These are phyloP conservation scores for Mycena leptocephala DNA, from an alignment of 768 basidiomycete genomes.

Conservation along the genomic window DNA sequence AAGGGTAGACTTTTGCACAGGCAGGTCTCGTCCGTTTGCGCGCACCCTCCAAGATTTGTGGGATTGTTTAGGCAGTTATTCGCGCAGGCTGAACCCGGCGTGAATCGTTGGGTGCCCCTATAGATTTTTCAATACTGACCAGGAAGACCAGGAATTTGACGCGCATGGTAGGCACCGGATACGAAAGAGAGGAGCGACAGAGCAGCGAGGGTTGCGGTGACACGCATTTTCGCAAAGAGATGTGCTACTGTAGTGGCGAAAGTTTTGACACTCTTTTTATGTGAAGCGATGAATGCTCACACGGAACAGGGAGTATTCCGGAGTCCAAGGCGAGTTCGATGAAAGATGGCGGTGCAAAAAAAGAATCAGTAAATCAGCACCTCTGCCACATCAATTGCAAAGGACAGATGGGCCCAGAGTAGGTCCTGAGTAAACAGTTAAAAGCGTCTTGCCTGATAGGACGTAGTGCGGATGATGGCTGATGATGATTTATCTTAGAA, in stretches of 20 bases:
- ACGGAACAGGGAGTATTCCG: too few relatives aligned
- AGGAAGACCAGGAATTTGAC: conserved; percentile 30
- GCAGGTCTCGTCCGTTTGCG: conserved; percentile 1
- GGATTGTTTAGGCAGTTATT: conserved; percentile 26
- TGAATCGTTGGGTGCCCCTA: not conserved
- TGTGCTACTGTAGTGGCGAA: too few relatives aligned
- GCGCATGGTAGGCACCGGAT: conserved; percentile 8
- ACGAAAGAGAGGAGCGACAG: conserved; percentile 16
- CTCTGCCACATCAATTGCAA: not conserved
- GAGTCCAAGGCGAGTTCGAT: not conserved
- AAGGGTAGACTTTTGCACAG: conserved; percentile 28
- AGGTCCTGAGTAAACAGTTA: not conserved
- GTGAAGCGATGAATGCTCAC: not conserved
- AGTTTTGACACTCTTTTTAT: too few relatives aligned
- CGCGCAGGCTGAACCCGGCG: conserved; percentile 23
- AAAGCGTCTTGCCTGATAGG: too few relatives aligned
- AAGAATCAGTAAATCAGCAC: not conserved
- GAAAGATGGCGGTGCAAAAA: not conserved
- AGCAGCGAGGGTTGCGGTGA: not conserved
- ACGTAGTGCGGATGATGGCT: too few relatives aligned
- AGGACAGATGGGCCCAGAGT: not conserved
- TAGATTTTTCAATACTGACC: not conserved
- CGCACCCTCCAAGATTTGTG: conserved; percentile 23
- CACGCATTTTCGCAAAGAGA: conserved; percentile 10
- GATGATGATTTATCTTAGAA: too few relatives aligned